Base-by-base conservation (phyloP, 306 rosid genomes). In the Prunus campanulata region DNA sequence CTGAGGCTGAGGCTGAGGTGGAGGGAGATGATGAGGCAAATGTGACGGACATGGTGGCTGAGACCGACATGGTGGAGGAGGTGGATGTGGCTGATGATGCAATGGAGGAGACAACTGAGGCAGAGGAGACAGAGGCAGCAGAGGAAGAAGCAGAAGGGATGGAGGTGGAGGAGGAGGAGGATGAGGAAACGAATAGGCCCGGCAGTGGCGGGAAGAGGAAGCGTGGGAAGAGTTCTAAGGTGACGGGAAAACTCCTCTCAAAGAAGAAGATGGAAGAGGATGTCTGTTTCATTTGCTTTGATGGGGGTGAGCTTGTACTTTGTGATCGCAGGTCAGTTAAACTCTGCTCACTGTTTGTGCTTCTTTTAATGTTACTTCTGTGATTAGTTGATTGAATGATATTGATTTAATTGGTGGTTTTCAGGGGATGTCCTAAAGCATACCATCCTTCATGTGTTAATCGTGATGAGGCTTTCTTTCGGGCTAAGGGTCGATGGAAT, bases 261-360 rank as follows among this genome's bases (percentile, higher is more conserved):
- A 88, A 62, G 87, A 96, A 93, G 84, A 96, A 85, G 85, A 55
- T 74, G 81, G 99, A 96, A 80, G 99, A 96, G 83, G 99, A 96
- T 32, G 99, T 96, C 73, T 96, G 99, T 78, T 96, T 96, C 88
- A 93, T 96, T 88, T 96, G 99, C 88, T 96, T 96, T 44, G 99
- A 96, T 51, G 99, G 99, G 68, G 99, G 99, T 60, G 94, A 91
- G 54, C 98, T 96, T 25, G 99, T 96, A 75, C 99, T 96, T 48
- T 96, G 99, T 50, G 98, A 93, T 71, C 90, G 97, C 77, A 91
- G 99, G 99, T 96, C 73, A 70, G 78, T 39, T 74, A 2, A 18
- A 18, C 70, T 27, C 42, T 61, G 29, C 35, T 10, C 6, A 19
- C 51, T 18, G 59, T 47, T 48, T 39, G 52, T 63, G 52, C 27